Percentiles rank a stretch among this genome's conserved stretches.
These are phyloP conservation scores for Marvania coccoides DNA, from an alignment of 139 green algal genomes.

Conservation along the genomic window DNA sequence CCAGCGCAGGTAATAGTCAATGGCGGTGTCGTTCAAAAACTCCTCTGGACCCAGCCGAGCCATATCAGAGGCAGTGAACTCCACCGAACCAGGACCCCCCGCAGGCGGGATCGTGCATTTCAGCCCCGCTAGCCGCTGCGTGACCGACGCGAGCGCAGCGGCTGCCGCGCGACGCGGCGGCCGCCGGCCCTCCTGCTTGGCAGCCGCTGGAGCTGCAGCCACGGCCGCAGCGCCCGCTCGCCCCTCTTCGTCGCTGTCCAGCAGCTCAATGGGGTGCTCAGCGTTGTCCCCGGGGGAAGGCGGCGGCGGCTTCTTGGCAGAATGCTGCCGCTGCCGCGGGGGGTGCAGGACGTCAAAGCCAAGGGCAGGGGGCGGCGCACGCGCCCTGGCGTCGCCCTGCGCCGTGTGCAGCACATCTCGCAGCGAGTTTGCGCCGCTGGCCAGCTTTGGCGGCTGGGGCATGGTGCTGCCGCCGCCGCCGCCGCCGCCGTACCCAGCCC, in stretches of 20 bases:
- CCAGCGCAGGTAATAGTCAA: constrained; percentile 83
- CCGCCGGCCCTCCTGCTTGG: not conserved
- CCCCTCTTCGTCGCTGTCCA: not conserved
- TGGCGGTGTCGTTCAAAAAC: constrained; percentile 92
- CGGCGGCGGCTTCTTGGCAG: not conserved
- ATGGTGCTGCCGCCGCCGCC: not conserved
- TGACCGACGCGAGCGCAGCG: not conserved
- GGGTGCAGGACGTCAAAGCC: too few relatives aligned
- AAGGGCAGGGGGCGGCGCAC: too few relatives aligned
- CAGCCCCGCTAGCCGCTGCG: constrained; percentile 35
- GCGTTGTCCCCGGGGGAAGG: not conserved
- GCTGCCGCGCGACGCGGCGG: not conserved
- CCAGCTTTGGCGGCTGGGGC: not conserved
- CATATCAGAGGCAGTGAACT: constrained; percentile 60
- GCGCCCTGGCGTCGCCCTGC: too few relatives aligned
- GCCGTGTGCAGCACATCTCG: not conserved
- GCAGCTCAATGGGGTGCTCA: not conserved
- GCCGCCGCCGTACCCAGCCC: not conserved
- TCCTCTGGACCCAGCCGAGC: constrained; percentile 53
- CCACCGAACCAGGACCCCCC: constrained; percentile 39
- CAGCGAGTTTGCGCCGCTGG: not conserved
- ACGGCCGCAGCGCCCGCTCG: not conserved
- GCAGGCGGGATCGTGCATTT: constrained; percentile 32
- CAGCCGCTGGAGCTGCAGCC: not conserved
- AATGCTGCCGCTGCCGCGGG: too few relatives aligned